Conservation (phyloP, 371 early-diverging fungal genomes). For the Paraphysoderma sedebokerense region DNA sequence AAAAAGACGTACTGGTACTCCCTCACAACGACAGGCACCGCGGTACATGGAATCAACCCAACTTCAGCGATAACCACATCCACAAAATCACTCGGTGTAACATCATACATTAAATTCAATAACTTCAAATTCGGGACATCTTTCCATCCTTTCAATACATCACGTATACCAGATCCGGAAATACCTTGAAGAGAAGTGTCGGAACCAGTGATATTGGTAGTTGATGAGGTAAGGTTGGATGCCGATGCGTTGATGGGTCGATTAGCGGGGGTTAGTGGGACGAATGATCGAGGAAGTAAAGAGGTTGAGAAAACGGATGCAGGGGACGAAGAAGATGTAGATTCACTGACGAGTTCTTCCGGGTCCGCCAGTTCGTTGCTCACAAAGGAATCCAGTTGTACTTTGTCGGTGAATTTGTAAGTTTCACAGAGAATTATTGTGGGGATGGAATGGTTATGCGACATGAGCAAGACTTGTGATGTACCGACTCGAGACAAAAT, state of each 20-base stretch:
- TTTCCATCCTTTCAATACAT: too few relatives aligned
- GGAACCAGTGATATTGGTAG: too few relatives aligned
- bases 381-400: conserved; percentile 87
- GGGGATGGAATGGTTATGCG: conserved; percentile 70
- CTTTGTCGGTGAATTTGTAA: conserved; percentile 86
- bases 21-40: conserved; percentile 59
- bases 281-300: too few relatives aligned
- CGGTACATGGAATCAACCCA: conserved; percentile 85
- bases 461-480: conserved; percentile 79
- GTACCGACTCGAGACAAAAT: conserved; percentile 84
- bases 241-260: too few relatives aligned
- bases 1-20: conserved; percentile 11
- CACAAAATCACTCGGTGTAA: conserved; percentile 85
- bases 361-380: conserved; percentile 87
- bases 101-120: conserved; percentile 77
- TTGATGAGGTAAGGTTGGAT: too few relatives aligned
- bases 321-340: too few relatives aligned
- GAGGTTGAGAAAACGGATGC: too few relatives aligned
- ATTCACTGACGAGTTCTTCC: conserved; percentile 58
- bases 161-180: too few relatives aligned
- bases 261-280: conserved; percentile 13
- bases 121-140: conserved; percentile 41
- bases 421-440: conserved; percentile 92
- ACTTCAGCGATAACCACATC: conserved; percentile 84
- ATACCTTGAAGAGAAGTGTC: too few relatives aligned